Base-by-base conservation (phyloP, 164 flowering plant species). In the Protea cynaroides region DNA sequence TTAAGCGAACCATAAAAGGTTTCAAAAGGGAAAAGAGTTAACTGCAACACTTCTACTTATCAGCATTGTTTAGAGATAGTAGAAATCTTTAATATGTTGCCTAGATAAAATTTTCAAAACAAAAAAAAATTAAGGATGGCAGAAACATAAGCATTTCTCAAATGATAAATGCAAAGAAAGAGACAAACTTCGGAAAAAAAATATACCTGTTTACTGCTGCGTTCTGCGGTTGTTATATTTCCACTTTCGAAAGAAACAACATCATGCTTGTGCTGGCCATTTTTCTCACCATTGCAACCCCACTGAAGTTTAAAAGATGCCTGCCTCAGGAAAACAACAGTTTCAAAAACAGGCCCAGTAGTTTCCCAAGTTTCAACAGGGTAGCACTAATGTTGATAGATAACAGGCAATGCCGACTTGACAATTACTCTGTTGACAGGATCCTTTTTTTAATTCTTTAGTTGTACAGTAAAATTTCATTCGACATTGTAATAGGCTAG, bases 191-290 rank as follows among this genome's bases (percentile, higher is more conserved):
- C 5, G 34, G 23, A 15, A 57, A 17, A 43, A 46, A 23, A 23
- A 54, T 58, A 29, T 82, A 91, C 99, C 97, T 95, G 97, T 70
- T 82, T 92, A 81, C 99, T 95, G 78, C 94, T 95, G 65, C 97
- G 90, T 65, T 76, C 89, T 61, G 96, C 96, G 34, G 97, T 89
- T 36, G 92, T 86, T 73, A 95, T 95, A 72, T 95, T 83, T 65
- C 99, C 99, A 78, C 80, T 89, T 75, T 88, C 99, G 77, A 95
- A 95, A 57, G 97, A 95, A 68, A 95, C 99, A 68, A 95, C 73
- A 29, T 92, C 96, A 74, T 95, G 97, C 71, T 89, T 95, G 77
- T 90, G 92, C 79, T 87, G 96, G 75, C 94, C 92, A 78, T 77
- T 82, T 61, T 79, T 77, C 40, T 80, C 84, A 60, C 96, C 96